A percentile compares a stretch with the other conserved stretches of the same genome.
phyloP scores from a whole-genome alignment of 2,329 filamentous ascomycete species.

The Leptographium radiaticola region DNA sequence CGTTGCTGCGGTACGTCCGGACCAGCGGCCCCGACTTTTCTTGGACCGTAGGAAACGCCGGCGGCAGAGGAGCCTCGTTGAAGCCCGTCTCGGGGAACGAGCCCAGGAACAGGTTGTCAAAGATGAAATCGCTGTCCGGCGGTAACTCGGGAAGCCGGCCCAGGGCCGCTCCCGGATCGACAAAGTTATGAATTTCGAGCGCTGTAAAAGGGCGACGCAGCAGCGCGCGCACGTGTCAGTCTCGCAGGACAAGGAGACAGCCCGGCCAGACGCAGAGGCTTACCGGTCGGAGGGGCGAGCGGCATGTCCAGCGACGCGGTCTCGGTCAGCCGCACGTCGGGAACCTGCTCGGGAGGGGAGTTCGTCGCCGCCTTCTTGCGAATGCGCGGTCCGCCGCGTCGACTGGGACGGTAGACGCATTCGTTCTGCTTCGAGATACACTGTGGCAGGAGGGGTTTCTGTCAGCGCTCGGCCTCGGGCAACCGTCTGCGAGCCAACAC shows the following conservation, averaged over 20 bases:
- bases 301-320: slow-evolving; percentile 16
- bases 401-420: slow-evolving; percentile 29
- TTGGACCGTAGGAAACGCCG: slow-evolving; percentile 8
- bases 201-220: slow-evolving; percentile 9
- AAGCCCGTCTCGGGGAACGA: slow-evolving; percentile 10
- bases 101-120: slow-evolving; percentile 25
- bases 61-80: slow-evolving; percentile 8
- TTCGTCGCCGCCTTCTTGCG: slow-evolving; percentile 24
- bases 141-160: slow-evolving; percentile 30
- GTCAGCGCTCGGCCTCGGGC: not conserved
- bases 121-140: slow-evolving; percentile 30
- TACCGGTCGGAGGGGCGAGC: slow-evolving; percentile 1
- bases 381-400: slow-evolving; percentile 28
- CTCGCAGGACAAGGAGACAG: not conserved
- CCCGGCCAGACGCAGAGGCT: not conserved
- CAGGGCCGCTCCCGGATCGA: slow-evolving; percentile 34
- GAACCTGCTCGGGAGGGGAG: slow-evolving; percentile 11
- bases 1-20: slow-evolving; percentile 27
- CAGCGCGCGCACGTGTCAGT: not conserved
- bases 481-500: too few species aligned
- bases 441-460: slow-evolving; percentile 12
- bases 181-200: slow-evolving; percentile 25
- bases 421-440: slow-evolving; percentile 26
- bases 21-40: slow-evolving; percentile 19
- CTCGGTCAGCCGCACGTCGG: slow-evolving; percentile 6